Evolutionary conservation across 2,329 filamentous ascomycete species (phyloP).

Genomic region (Paradendryphiella salina): DNA sequence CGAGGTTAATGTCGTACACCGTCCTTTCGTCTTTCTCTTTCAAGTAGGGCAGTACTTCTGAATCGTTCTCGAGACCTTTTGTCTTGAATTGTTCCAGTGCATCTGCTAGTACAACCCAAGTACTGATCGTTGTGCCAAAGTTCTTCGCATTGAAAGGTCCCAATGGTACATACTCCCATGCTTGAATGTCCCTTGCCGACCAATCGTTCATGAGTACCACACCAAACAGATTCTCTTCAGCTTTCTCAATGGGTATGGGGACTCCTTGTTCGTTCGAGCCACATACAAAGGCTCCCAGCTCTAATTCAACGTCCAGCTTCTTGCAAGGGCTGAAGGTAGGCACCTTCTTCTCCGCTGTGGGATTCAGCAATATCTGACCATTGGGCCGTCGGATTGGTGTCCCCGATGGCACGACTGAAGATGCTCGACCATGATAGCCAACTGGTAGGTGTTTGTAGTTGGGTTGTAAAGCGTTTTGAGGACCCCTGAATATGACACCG

Average conservation of each 20-base stretch:
- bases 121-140: constrained; percentile 75
- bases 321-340: constrained; percentile 67
- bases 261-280: constrained; percentile 66
- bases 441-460: constrained; percentile 83
- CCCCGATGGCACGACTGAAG: constrained; percentile 73
- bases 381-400: constrained; percentile 72
- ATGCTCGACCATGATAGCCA: constrained; percentile 78
- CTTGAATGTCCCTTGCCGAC: constrained; percentile 80
- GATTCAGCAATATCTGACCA: constrained; percentile 72
- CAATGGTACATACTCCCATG: constrained; percentile 81
- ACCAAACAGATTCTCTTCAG: constrained; percentile 74
- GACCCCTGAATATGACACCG: constrained; percentile 72
- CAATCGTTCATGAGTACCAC: constrained; percentile 85
- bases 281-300: constrained; percentile 75
- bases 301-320: constrained; percentile 77
- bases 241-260: constrained; percentile 64
- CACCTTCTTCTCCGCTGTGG: constrained; percentile 62
- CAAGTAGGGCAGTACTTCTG: constrained; percentile 64
- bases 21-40: constrained; percentile 62
- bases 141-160: constrained; percentile 86
- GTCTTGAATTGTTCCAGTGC: constrained; percentile 70
- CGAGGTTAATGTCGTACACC: constrained; percentile 70
- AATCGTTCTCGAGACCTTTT: constrained; percentile 59
- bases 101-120: constrained; percentile 78
- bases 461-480: constrained; percentile 72